Base-by-base conservation (phyloP, 2,329 filamentous ascomycete species). In the Penicillium sp. region DNA sequence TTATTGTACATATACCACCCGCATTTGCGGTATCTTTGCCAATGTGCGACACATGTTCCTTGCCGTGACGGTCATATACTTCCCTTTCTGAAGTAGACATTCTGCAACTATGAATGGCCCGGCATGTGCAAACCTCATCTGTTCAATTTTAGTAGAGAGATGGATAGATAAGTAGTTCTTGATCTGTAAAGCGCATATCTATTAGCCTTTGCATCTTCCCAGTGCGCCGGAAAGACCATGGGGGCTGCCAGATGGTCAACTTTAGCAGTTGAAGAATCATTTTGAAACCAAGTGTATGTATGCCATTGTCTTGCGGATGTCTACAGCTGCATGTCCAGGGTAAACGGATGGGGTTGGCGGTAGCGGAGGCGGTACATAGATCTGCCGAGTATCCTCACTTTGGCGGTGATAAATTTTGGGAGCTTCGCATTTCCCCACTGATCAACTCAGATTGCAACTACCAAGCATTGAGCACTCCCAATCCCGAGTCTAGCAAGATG, bases 1-100 rank as follows among this genome's bases (percentile, higher is more conserved):
- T 54, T 55, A 10, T 56, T 64, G 60, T 64, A 64, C 51, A 63
- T 52, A 63, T 63, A 56, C 58, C 50, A 52, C 52, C 37, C 54
- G 47, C 54, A 55, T 58, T 44, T 44, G 27, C 27, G 46, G 39
- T 52, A 40, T 31, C 14, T 33, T 35, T 49, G 27, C n/a, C 37
- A 35, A 41, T 33, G 37, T 22, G 47, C 18, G 10, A 50, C 33
- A 22, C 19, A 16, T 35, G 14, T 37, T 6, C 22, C 16, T 31
- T 18, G 24, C 24, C 6, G 10, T 31, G 36, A 41, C 37, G 11
- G 11, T 31, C 37, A 10, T 14, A 13, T 49, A 49, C 31, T 44
- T 27, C 18, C 6, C 18, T 18, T 13, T n/a, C 6, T 11, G 18
- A 11, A 11, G 16, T 46, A 31, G 16, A 31, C 2, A 31, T 31